A percentile compares a stretch with the other conserved stretches of the same genome.
Conservation (phyloP, 2,329 filamentous ascomycete species). For the Hymenoscyphus infarciens region DNA sequence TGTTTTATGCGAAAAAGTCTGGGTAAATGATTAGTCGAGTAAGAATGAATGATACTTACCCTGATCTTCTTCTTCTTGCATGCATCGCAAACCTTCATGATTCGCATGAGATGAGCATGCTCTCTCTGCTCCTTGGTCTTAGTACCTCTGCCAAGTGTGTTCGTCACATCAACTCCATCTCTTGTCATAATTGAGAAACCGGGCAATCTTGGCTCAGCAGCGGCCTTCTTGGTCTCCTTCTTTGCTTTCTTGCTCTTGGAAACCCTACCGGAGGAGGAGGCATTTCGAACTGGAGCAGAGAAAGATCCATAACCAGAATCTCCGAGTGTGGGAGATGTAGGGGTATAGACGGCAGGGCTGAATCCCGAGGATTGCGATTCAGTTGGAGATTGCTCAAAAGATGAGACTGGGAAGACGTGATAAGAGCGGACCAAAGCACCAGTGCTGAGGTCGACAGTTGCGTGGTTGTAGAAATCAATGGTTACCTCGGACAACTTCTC, state of each 20-base stretch:
- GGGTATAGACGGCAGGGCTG: constrained; percentile 39
- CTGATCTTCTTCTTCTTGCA: constrained; percentile 62
- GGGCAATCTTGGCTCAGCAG: constrained; percentile 40
- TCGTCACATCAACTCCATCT: constrained; percentile 60
- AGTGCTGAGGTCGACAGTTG: constrained; percentile 55
- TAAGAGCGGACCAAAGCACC: constrained; percentile 52
- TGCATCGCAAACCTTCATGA: constrained; percentile 63
- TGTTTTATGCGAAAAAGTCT: neutral
- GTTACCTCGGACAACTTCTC: constrained; percentile 57
- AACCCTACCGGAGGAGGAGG: constrained; percentile 18
- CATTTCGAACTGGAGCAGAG: constrained; percentile 18
- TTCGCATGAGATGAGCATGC: constrained; percentile 63
- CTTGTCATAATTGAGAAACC: constrained; percentile 66
- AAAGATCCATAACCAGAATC: constrained; percentile 28
- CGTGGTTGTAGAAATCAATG: constrained; percentile 56
- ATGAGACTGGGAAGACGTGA: constrained; percentile 37
- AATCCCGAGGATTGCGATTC: constrained; percentile 53
- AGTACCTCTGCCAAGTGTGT: constrained; percentile 57
- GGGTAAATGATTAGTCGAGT: neutral
- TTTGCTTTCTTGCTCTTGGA: constrained; percentile 29
- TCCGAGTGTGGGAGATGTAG: constrained; percentile 41
- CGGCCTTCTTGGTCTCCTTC: constrained; percentile 30
- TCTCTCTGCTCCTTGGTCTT: constrained; percentile 67
- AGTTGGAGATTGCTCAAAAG: constrained; percentile 33
- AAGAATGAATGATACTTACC: constrained; percentile 20